These are phyloP conservation scores for Cichorium intybus DNA, from an alignment of 140 eudicot genomes.

Conservation along the genomic window DNA sequence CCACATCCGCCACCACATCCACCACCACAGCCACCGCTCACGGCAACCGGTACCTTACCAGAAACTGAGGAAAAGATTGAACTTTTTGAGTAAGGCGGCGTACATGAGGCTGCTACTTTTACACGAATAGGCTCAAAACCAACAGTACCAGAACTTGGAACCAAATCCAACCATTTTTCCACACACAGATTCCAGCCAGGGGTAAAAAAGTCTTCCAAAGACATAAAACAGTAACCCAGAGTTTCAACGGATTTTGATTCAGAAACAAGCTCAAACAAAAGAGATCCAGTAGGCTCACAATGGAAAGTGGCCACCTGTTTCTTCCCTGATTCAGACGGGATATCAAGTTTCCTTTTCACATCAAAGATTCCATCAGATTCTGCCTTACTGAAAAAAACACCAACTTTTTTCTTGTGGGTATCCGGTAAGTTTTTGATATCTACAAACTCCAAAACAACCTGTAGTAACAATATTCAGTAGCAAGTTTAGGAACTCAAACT, in stretches of 20 bases:
- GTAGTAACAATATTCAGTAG: conserved; percentile 5
- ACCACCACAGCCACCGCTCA: conserved; percentile 26
- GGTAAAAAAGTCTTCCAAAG: conserved; percentile 50
- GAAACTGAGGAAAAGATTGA: background rate
- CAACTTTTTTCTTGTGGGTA: conserved; percentile 46
- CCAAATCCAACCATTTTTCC: conserved; percentile 83
- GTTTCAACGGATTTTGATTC: conserved; percentile 38
- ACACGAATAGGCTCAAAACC: conserved; percentile 52
- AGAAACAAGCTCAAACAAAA: conserved; percentile 57
- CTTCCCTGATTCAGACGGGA: conserved; percentile 65
- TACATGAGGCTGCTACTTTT: conserved; percentile 76
- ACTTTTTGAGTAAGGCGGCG: conserved; percentile 47
- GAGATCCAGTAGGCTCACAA: conserved; percentile 66
- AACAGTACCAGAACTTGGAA: conserved; percentile 35
- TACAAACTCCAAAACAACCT: conserved; percentile 89
- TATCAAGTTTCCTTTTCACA: conserved; percentile 58
- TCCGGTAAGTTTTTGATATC: conserved; percentile 60
- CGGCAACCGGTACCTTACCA: background rate
- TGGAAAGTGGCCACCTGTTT: conserved; percentile 77
- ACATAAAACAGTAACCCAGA: conserved; percentile 56
- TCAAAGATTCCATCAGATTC: conserved; percentile 69
- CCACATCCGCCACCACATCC: conserved; percentile 28
- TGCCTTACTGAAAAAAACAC: conserved; percentile 57
- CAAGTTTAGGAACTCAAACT: background rate
- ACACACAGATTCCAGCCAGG: conserved; percentile 40